phyloP scores from a whole-genome alignment of 2,329 filamentous ascomycete species.

The Fusarium torreyae region DNA sequence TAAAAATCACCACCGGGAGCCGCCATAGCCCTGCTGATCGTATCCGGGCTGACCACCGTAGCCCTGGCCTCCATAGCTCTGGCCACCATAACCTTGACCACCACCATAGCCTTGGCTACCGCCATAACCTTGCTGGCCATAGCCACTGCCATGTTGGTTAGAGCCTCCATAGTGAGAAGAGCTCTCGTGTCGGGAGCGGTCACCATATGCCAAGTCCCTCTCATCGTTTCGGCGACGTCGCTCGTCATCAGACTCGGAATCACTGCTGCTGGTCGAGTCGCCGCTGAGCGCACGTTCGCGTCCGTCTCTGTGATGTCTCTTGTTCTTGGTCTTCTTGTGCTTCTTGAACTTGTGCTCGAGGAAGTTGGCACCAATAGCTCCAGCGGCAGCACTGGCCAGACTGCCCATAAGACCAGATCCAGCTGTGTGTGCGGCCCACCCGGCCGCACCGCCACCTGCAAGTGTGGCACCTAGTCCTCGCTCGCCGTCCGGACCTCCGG shows the following conservation, averaged over 20 bases:
- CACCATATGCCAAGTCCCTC: slow-evolving; percentile 28
- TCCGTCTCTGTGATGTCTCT: slow-evolving; percentile 43
- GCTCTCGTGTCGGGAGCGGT: not conserved
- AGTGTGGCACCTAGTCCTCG: slow-evolving; percentile 67
- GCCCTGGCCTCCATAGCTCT: slow-evolving; percentile 6
- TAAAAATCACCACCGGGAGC: not conserved
- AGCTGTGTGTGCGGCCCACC: slow-evolving; percentile 65
- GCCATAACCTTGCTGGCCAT: slow-evolving; percentile 8
- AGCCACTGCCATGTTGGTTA: not conserved
- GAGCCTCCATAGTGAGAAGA: slow-evolving; percentile 9
- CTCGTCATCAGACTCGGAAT: slow-evolving; percentile 45
- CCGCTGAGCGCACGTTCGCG: slow-evolving; percentile 36
- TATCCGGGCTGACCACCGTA: slow-evolving; percentile 4
- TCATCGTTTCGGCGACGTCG: slow-evolving; percentile 34
- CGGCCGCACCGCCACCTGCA: slow-evolving; percentile 64
- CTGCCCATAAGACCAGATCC: slow-evolving; percentile 66
- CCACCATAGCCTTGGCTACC: slow-evolving; percentile 8
- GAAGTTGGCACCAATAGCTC: slow-evolving; percentile 66
- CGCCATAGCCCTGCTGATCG: slow-evolving; percentile 5
- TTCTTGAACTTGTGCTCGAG: slow-evolving; percentile 58
- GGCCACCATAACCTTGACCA: slow-evolving; percentile 6
- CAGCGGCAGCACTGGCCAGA: slow-evolving; percentile 63
- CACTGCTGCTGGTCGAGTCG: slow-evolving; percentile 47
- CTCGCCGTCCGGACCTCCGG: slow-evolving; percentile 54
- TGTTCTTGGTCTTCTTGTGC: slow-evolving; percentile 50